Evolutionary conservation across 208 protist genomes (phyloP), one percentile per base, ranked within the genome.

Genomic region (Wallacemonas sp.): DNA sequence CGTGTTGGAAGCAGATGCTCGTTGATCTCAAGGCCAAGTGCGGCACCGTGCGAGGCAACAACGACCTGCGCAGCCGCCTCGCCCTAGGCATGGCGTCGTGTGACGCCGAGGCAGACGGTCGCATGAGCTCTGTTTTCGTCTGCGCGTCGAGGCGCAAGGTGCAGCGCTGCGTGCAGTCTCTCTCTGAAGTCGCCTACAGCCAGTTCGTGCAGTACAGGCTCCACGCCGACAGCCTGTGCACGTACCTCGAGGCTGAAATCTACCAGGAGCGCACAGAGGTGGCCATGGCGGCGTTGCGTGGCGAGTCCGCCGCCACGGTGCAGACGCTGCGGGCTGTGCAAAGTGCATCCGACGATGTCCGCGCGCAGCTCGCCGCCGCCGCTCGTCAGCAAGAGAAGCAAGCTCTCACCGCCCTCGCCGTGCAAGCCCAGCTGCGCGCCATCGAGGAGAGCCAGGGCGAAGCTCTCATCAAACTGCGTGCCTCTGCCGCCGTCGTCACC

Each of bases 241-340:
- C 83, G 10, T 92, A 91, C 63, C 71, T 92, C 42, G 79, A 92
- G 57, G 87, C 93, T 60, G 87, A 93, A 60, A 53, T 88, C 6
- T 96, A 91, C 68, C 90, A 96, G 55, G 73, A 96, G 69, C 87
- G 87, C 61, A 96, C 90, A 6, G 87, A 92, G 63, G 64, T 65
- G 4, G 81, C 79, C 3, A 78, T 95, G 17, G 74, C 75, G 27
- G 71, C 74, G n/a, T 78, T 95, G 54, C 71, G 76, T 17, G 48
- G 46, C 15, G 59, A 81, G 52, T 55, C 83, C 36, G 54, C 65
- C 27, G 62, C 53, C 22, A 78, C 79, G 29, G 68, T 78, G 12
- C 53, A 66, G 29, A 48, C 73, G 1, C 69, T 94, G 13, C 27
- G 30, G 32, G 59, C 41, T 4, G 55, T 94, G 36, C 77, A 67